Conservation (phyloP, 306 rosid species). For the Citrullus mucosospermus region DNA sequence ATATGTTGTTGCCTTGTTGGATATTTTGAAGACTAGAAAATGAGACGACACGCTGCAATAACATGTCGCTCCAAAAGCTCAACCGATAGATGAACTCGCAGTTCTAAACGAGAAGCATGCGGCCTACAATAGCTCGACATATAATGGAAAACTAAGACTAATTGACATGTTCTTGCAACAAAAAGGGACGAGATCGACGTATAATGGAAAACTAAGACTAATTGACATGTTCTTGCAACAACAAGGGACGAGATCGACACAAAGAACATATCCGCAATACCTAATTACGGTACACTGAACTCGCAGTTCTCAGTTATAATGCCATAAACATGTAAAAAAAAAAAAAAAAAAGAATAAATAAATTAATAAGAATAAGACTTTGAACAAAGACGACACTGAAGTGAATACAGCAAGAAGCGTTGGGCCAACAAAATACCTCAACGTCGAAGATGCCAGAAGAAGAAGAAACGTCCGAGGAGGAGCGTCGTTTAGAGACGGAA, state of each 20-base stretch:
- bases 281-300: background rate
- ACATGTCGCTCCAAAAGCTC: background rate
- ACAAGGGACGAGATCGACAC: background rate
- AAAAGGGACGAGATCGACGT: too few species aligned
- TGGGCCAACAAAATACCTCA: conserved; percentile 14
- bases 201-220: background rate
- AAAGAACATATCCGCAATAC: background rate
- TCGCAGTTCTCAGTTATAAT: background rate
- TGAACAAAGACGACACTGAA: background rate
- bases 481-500: conserved; percentile 15
- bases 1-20: too few species aligned
- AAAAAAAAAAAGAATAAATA: too few species aligned
- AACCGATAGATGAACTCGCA: background rate
- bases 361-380: background rate
- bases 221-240: background rate
- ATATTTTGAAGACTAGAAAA: background rate
- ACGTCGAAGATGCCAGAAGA: conserved; percentile 1
- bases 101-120: background rate
- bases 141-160: background rate
- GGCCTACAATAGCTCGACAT: background rate
- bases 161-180: background rate
- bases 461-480: conserved; percentile 2
- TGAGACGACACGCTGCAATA: background rate
- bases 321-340: background rate
- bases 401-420: background rate